phyloP scores from a whole-genome alignment of 2,329 filamentous ascomycete species.

The Pseudocercospora musae region DNA sequence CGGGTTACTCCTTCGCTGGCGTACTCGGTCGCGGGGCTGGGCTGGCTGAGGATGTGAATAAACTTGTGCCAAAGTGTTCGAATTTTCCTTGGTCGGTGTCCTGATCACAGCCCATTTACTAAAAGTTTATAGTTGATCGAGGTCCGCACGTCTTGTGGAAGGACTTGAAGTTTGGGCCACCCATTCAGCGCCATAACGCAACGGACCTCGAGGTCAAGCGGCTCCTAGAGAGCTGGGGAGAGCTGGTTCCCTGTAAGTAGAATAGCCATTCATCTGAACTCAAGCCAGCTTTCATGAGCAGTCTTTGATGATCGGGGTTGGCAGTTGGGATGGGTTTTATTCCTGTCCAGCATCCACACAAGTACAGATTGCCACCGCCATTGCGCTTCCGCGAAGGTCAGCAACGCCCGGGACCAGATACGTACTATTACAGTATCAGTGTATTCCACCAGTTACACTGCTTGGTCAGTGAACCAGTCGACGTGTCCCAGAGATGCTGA shows the following conservation, averaged over 20 bases:
- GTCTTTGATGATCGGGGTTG: background rate
- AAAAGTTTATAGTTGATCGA: background rate
- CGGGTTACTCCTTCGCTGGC: background rate
- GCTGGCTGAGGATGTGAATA: conserved; percentile 15
- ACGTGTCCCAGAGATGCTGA: background rate
- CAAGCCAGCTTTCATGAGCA: background rate
- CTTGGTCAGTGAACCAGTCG: background rate
- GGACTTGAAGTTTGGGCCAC: conserved; percentile 5
- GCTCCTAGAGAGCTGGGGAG: conserved; percentile 5
- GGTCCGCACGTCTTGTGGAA: conserved; percentile 6
- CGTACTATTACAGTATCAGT: conserved; percentile 10
- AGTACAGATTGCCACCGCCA: conserved; percentile 7
- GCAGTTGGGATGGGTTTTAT: conserved; percentile 7
- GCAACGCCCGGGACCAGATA: background rate
- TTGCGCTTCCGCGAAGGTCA: conserved; percentile 3
- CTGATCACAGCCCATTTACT: background rate
- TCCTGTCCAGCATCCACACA: conserved; percentile 5
- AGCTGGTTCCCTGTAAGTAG: conserved; percentile 6
- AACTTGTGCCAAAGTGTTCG: conserved; percentile 7
- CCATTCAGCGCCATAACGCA: conserved; percentile 1
- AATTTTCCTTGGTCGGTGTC: background rate
- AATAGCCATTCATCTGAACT: too few species aligned
- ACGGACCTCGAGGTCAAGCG: conserved; percentile 1
- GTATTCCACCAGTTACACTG: conserved; percentile 12
- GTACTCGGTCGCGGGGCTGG: background rate